These are phyloP conservation scores for Podila epicladia DNA, from an alignment of 192 early-diverging fungal genomes.

Conservation along the genomic window DNA sequence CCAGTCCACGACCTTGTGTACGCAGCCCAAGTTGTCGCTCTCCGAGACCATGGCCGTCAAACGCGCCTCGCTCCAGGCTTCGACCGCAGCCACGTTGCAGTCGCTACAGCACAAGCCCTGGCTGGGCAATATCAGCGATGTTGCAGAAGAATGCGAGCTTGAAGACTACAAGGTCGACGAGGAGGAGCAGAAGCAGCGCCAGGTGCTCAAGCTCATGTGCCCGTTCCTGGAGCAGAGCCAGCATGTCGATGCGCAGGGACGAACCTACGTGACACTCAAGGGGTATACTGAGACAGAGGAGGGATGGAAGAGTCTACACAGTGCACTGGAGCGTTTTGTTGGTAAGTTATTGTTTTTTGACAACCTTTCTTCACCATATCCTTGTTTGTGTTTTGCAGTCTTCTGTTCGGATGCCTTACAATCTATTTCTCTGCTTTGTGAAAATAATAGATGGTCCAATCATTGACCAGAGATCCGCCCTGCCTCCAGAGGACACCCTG, in stretches of 20 bases:
- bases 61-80: not conserved
- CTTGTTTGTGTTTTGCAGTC: not conserved
- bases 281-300: conserved; percentile 46
- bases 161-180: not conserved
- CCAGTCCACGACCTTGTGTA: too few relatives aligned
- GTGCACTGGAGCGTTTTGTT: conserved; percentile 17
- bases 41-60: conserved; percentile 4
- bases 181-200: conserved; percentile 4
- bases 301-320: conserved; percentile 21
- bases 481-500: conserved; percentile 44
- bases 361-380: not conserved
- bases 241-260: conserved; percentile 8
- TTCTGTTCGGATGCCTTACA: not conserved
- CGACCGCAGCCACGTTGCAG: not conserved
- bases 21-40: not conserved
- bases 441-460: conserved; percentile 25
- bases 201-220: conserved; percentile 15
- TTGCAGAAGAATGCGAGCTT: not conserved
- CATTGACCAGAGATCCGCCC: conserved; percentile 25
- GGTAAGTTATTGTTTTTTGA: conserved; percentile 19
- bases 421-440: not conserved
- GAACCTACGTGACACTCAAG: conserved; percentile 16
- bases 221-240: conserved; percentile 39
- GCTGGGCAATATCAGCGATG: not conserved
- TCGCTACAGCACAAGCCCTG: not conserved